Evolutionary conservation across 2,329 filamentous ascomycete species (phyloP).

Genomic region (Sarocladiaceae sp.): DNA sequence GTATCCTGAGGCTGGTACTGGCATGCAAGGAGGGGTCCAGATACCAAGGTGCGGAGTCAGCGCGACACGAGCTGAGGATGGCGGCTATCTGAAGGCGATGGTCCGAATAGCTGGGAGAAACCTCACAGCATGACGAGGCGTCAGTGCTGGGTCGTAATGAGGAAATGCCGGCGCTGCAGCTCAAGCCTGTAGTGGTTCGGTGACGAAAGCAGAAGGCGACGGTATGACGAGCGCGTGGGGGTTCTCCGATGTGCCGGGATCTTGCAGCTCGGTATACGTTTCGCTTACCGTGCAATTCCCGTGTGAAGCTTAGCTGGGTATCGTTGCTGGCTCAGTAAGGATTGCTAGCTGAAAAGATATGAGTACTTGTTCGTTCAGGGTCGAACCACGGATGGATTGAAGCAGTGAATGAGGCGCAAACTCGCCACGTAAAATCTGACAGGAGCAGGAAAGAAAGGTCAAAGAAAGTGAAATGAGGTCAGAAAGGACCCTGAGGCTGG

Average conservation of each 20-base stretch:
- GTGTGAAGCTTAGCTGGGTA: neutral
- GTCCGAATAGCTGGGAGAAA: neutral
- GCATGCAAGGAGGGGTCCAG: neutral
- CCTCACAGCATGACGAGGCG: slow-evolving; percentile 1
- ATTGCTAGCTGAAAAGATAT: no score
- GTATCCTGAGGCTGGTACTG: neutral
- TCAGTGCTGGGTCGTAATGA: neutral
- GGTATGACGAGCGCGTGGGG: slow-evolving; percentile 1
- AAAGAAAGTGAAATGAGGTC: neutral
- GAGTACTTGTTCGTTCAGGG: neutral
- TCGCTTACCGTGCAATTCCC: neutral
- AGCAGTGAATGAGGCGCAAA: neutral
- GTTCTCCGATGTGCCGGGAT: neutral
- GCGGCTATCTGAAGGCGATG: neutral
- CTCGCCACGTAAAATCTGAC: neutral
- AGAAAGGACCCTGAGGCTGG: neutral
- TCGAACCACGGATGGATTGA: neutral
- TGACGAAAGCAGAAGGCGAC: slow-evolving; percentile 3
- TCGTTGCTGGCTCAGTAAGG: no score
- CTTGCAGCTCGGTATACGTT: neutral
- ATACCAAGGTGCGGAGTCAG: neutral
- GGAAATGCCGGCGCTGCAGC: neutral
- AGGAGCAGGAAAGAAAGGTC: neutral
- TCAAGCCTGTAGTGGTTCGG: neutral
- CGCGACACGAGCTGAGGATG: neutral